Evolutionary conservation across 352 stramenopile genomes (phyloP).

Genomic region (Globisporangium paroecandrum): DNA sequence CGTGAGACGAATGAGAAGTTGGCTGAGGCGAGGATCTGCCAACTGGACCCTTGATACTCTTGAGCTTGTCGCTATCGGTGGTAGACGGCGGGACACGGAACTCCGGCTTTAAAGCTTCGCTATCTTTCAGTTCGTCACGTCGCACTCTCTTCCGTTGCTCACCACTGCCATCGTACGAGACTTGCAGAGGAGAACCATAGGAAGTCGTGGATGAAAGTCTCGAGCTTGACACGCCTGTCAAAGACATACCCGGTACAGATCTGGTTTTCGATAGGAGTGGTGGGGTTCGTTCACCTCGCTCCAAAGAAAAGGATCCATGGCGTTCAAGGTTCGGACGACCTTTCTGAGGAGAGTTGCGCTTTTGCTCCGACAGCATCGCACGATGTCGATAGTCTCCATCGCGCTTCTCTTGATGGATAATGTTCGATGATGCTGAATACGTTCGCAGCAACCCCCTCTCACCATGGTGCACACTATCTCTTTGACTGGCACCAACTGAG

Average conservation of each 20-base stretch:
- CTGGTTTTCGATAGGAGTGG: slow-evolving; percentile 11
- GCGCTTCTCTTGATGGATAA: slow-evolving; percentile 18
- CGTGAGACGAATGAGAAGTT: neutral
- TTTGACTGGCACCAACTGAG: neutral
- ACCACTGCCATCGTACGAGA: neutral
- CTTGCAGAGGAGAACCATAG: slow-evolving; percentile 15
- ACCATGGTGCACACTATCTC: neutral
- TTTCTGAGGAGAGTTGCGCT: slow-evolving; percentile 20
- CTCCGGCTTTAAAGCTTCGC: slow-evolving; percentile 2
- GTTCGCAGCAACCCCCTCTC: slow-evolving; percentile 12
- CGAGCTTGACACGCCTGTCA: slow-evolving; percentile 1
- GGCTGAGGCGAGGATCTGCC: slow-evolving; percentile 10
- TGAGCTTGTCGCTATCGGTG: slow-evolving; percentile 6
- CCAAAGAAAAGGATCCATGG: slow-evolving; percentile 37
- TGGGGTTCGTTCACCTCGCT: slow-evolving; percentile 10
- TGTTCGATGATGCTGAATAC: slow-evolving; percentile 11
- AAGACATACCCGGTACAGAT: slow-evolving; percentile 10
- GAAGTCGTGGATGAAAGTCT: slow-evolving; percentile 1
- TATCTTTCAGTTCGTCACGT: neutral
- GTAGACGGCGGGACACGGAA: neutral
- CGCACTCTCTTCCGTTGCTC: slow-evolving; percentile 10
- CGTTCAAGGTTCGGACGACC: slow-evolving; percentile 39
- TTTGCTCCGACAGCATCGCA: slow-evolving; percentile 8
- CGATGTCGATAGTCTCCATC: slow-evolving; percentile 20
- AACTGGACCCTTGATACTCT: neutral